Percentiles rank a stretch among this genome's conserved stretches.
phyloP scores from a whole-genome alignment of 148 eudicot genomes.

The Dysphania ambrosioides region DNA sequence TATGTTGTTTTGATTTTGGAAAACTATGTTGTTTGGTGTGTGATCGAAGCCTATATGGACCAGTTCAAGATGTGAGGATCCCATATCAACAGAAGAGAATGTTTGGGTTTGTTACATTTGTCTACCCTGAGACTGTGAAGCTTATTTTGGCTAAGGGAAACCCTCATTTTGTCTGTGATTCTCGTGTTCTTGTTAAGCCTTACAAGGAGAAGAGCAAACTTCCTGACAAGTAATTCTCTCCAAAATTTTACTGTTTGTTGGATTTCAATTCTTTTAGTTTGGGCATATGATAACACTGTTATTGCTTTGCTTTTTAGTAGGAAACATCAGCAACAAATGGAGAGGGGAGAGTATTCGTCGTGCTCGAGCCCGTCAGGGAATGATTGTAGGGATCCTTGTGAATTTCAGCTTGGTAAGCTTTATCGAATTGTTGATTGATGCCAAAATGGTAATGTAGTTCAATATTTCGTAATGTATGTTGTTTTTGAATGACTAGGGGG shows the following conservation, averaged over 20 bases:
- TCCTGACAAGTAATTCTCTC: conserved; percentile 51
- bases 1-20: too few species aligned
- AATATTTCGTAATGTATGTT: neutral
- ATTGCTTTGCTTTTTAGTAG: conserved; percentile 13
- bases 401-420: conserved; percentile 59
- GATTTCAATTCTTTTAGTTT: neutral
- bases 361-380: conserved; percentile 70
- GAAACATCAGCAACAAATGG: conserved; percentile 53
- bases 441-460: neutral
- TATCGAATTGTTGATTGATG: neutral
- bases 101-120: conserved; percentile 94
- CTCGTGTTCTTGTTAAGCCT: conserved; percentile 96
- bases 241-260: neutral
- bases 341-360: conserved; percentile 54
- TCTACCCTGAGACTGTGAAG: conserved; percentile 82
- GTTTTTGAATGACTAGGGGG: conserved; percentile 39
- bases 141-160: conserved; percentile 85
- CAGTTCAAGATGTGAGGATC: conserved; percentile 94
- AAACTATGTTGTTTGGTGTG: too few species aligned
- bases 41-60: conserved; percentile 68
- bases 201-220: conserved; percentile 95
- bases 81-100: conserved; percentile 95
- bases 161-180: conserved; percentile 94
- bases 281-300: conserved; percentile 15
- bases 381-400: conserved; percentile 59